phyloP scores from a whole-genome alignment of 1,284 basidiomycete species.

The Malassezia yamatoensis region DNA sequence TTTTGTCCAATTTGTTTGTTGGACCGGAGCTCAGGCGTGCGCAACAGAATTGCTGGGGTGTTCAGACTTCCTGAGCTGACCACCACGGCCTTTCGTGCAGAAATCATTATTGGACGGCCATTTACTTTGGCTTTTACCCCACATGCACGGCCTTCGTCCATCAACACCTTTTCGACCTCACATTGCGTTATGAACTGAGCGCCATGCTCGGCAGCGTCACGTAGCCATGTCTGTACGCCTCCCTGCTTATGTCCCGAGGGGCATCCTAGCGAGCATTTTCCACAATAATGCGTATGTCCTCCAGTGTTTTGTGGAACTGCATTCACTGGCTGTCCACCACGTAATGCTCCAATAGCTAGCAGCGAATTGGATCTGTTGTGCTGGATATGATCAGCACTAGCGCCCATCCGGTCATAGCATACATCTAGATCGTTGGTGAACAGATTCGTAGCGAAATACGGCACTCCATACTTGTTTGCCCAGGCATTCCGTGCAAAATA shows the following conservation, averaged over 20 bases:
- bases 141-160: slow-evolving; percentile 38
- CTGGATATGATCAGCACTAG: slow-evolving; percentile 41
- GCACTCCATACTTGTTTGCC: slow-evolving; percentile 47
- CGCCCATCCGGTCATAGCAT: slow-evolving; percentile 49
- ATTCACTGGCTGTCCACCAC: slow-evolving; percentile 44
- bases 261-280: slow-evolving; percentile 50
- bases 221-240: slow-evolving; percentile 47
- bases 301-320: slow-evolving; percentile 50
- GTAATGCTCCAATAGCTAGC: slow-evolving; percentile 42
- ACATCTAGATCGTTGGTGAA: slow-evolving; percentile 48
- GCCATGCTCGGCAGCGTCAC: slow-evolving; percentile 48
- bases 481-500: slow-evolving; percentile 49
- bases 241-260: slow-evolving; percentile 48
- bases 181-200: slow-evolving; percentile 46
- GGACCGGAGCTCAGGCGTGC: slow-evolving; percentile 48
- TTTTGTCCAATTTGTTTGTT: slow-evolving; percentile 51
- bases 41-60: slow-evolving; percentile 50
- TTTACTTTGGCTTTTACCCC: slow-evolving; percentile 36
- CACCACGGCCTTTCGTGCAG: slow-evolving; percentile 48
- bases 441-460: slow-evolving; percentile 45
- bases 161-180: slow-evolving; percentile 48
- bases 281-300: slow-evolving; percentile 49
- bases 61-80: slow-evolving; percentile 50
- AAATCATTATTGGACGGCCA: slow-evolving; percentile 39
- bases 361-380: slow-evolving; percentile 49